These are phyloP conservation scores for Aspergillus sojae DNA, from an alignment of 2,329 filamentous ascomycete species.

Conservation along the genomic window DNA sequence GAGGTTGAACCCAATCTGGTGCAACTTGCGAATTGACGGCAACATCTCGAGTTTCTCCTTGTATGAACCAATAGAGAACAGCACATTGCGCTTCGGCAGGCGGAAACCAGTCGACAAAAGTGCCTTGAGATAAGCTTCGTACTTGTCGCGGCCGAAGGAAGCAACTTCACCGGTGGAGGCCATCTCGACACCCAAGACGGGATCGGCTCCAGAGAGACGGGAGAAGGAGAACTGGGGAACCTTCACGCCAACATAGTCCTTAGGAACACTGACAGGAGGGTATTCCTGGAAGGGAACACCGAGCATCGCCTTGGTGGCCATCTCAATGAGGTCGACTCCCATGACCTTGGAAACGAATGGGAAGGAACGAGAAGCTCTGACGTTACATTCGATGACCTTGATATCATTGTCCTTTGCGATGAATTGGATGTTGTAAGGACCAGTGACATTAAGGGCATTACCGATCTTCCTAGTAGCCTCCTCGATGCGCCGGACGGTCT, in stretches of 20 bases:
- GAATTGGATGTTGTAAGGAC: conserved; percentile 98
- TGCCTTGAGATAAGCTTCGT: conserved; percentile 96
- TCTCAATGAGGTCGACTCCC: conserved; percentile 95
- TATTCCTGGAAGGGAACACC: conserved; percentile 80
- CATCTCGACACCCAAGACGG: conserved; percentile 97
- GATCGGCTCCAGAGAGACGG: conserved; percentile 90
- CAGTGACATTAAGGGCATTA: conserved; percentile 89
- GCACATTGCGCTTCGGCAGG: conserved; percentile 90
- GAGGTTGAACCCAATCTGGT: conserved; percentile 89
- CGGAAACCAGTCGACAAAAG: conserved; percentile 95
- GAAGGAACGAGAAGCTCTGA: conserved; percentile 92
- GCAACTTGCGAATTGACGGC: conserved; percentile 84
- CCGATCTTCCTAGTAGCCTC: conserved; percentile 96
- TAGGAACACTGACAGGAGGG: conserved; percentile 72
- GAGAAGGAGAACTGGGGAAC: conserved; percentile 99
- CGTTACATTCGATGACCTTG: conserved; percentile 99
- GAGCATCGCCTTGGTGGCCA: conserved; percentile 97
- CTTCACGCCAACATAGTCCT: conserved; percentile 91
- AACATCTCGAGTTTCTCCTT: conserved; percentile 99
- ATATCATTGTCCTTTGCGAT: conserved; percentile 99
- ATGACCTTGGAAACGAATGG: conserved; percentile 99
- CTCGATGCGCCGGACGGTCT: conserved; percentile 88
- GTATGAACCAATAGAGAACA: conserved; percentile 93
- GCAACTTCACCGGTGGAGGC: conserved; percentile 98
- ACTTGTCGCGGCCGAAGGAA: conserved; percentile 93